Base-by-base conservation (phyloP, 208 protist genomes). In the Blechomonas ayalai region DNA sequence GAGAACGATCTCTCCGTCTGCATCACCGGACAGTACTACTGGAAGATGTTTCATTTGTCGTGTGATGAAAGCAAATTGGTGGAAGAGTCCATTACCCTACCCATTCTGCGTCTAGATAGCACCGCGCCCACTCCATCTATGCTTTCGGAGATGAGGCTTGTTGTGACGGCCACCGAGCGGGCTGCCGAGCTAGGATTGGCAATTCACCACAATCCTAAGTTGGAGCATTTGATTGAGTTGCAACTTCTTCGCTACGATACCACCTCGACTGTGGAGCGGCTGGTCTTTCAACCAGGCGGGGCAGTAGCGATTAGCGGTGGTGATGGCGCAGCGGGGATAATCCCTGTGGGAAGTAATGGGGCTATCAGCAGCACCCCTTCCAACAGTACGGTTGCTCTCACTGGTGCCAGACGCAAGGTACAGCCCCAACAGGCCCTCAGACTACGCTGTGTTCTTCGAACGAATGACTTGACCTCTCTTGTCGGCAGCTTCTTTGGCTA, bases 1-100 rank as follows among this genome's bases (percentile, higher is more conserved):
- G 85, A 90, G 54, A 93, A 93, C 42, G 85, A 93, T 57, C 90
- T 93, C 45, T 62, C 79, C 12, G 81, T 84, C 10, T 52, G 67
- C 28, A 54, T 93, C 6, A 81, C 52, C 15, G 85, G 85, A 20
- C 71, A 85, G 61, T 74, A 85, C 59, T 93, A 90, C 63, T 77
- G 72, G 67, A 88, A 90, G 49, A 59, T 84, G 8, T 87, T 93
- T 58, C 66, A 82, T 31, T 52, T 88, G 8, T 64, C 66, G 8
- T 68, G 58, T 26, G 69, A 77, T 45, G 72, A 59, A 4, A 46
- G 53, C 16, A 66, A 73, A 42, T 54, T 71, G 38, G 56, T 67
- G 19, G 59, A 48, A 25, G 75, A 87, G 32, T 77, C 71, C 4
- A 46, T 84, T 16, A 72, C 76, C 23, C 64, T 92, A 55, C 51